Base-by-base conservation (phyloP, 192 early-diverging fungal genomes). In the Linnemannia schmuckeri region DNA sequence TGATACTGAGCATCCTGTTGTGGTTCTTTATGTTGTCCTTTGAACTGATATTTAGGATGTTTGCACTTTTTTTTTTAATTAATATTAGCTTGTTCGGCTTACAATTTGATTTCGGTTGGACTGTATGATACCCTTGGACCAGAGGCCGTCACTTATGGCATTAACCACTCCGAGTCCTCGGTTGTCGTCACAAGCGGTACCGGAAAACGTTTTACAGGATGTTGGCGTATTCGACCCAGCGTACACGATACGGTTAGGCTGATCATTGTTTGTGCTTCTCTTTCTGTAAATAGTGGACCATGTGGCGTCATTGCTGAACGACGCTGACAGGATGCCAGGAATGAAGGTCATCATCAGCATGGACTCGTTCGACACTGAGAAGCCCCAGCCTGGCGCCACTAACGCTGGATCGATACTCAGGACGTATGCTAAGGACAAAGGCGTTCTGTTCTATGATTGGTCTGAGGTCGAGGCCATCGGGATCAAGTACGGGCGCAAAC, bases 121-220 rank as follows among this genome's bases (percentile, higher is more conserved):
- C 89, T 98, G 46, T 97, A 97, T 88, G 97, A 98, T 82, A 97
- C 97, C 27, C 91, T 98, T 22, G 98, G 96, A 70, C 92, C 94
- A 0, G 95, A 97, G 40, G 92, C 96, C 13, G 90, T 98, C 57
- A 93, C 95, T 88, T 97, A 95, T 76, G 96, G 98, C 52, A 80
- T 98, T 33, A 97, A 96, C 87, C 96, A 98, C 71, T 91, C 96
- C 15, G 96, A 97, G 52, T 90, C 95, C 70, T 88, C 92, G 37
- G 79, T 94, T 37, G 83, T 97, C n/a, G 90, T 96, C 44, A 94
- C 94, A 72, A 93, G 85, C 73, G 85, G 85, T 87, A 81, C 27
- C 77, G 72, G 68, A 30, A 57, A 55, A 40, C 38, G 13, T 33
- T 24, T 12, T 54, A 7, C 4, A 74, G 15, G 37, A 66, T 33